A percentile compares a stretch with the other conserved stretches of the same genome.
These are phyloP conservation scores for Diplodia mutila DNA, from an alignment of 2,329 filamentous ascomycete genomes.

Conservation along the genomic window DNA sequence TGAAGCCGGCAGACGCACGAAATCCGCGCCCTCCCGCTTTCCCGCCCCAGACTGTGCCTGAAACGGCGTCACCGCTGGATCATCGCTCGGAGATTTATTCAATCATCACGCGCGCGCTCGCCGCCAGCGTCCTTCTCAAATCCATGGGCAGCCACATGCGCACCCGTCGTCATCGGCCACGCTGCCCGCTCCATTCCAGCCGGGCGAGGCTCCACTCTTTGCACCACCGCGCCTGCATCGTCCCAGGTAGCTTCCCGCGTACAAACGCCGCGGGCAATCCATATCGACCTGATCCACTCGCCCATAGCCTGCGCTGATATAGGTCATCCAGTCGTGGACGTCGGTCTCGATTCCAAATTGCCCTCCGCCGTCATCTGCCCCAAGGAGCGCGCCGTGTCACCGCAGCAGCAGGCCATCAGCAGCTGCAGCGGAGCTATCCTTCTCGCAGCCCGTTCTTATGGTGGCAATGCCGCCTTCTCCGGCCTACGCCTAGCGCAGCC, in stretches of 20 bases:
- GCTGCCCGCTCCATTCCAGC: constrained; percentile 6
- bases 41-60: constrained; percentile 14
- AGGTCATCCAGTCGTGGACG: constrained; percentile 13
- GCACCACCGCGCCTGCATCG: constrained; percentile 14
- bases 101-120: constrained; percentile 1
- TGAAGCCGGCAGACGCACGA: not conserved
- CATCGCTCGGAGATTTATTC: constrained; percentile 6
- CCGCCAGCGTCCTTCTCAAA: not conserved
- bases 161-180: constrained; percentile 10
- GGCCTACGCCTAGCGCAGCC: not conserved
- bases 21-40: not conserved
- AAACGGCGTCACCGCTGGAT: constrained; percentile 7
- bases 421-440: not conserved
- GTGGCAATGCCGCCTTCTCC: not conserved
- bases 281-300: not conserved
- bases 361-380: constrained; percentile 8
- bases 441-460: not conserved
- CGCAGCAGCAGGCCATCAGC: not conserved
- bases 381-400: not conserved
- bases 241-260: constrained; percentile 16
- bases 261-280: constrained; percentile 9
- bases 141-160: constrained; percentile 15
- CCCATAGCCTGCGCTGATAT: constrained; percentile 20
- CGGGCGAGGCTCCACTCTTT: constrained; percentile 5
- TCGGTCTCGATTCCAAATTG: constrained; percentile 20